These are phyloP conservation scores for Aspergillus taichungensis DNA, from an alignment of 495 filamentous ascomycete genomes.

Conservation along the genomic window DNA sequence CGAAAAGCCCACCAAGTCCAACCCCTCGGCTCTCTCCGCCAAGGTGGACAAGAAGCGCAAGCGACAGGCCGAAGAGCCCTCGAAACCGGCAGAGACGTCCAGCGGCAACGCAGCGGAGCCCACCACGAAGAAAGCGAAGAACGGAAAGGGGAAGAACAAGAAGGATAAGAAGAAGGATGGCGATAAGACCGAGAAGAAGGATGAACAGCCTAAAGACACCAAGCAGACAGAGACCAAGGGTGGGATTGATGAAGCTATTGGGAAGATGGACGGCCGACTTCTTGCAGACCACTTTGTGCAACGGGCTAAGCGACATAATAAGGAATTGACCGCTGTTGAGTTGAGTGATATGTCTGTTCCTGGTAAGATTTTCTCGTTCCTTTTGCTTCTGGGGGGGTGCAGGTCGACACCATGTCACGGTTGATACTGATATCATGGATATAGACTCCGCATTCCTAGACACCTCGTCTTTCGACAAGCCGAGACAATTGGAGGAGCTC, in stretches of 20 bases:
- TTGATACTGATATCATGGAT: constrained; percentile 8
- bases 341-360: constrained; percentile 73
- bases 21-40: constrained; percentile 20
- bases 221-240: constrained; percentile 47
- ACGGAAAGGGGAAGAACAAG: constrained; percentile 38
- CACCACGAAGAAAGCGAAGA: constrained; percentile 39
- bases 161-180: constrained; percentile 34
- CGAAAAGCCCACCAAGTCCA: not conserved
- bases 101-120: constrained; percentile 17
- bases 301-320: constrained; percentile 65
- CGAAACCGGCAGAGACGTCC: constrained; percentile 21
- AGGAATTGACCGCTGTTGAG: constrained; percentile 72
- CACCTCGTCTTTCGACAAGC: constrained; percentile 60
- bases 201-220: constrained; percentile 45
- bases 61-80: constrained; percentile 39
- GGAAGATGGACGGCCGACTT: constrained; percentile 68
- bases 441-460: constrained; percentile 54
- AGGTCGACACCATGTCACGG: not conserved
- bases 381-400: not conserved
- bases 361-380: constrained; percentile 41
- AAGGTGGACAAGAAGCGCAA: constrained; percentile 45
- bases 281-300: constrained; percentile 84
- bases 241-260: constrained; percentile 75
- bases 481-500: constrained; percentile 57
- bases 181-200: constrained; percentile 21